phyloP scores from a whole-genome alignment of 768 basidiomycete genomes.

The Gyrodon lividus region DNA sequence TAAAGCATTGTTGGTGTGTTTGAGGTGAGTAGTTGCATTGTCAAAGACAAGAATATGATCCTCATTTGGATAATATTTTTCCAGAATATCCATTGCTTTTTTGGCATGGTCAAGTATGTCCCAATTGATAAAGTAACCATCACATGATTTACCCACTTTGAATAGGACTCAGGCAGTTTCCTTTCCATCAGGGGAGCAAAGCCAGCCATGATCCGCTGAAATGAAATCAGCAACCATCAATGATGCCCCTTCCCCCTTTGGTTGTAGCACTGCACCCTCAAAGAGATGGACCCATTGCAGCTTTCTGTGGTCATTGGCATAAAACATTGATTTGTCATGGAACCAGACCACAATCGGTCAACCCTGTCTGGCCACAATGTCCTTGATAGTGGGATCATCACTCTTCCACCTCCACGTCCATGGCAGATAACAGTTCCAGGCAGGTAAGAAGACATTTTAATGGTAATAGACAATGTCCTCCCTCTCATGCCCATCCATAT shows the following conservation, averaged over 20 bases:
- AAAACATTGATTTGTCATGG: constrained; percentile 43
- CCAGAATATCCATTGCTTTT: constrained; percentile 16
- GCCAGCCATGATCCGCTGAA: constrained; percentile 32
- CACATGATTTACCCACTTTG: background rate
- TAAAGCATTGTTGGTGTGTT: constrained; percentile 20
- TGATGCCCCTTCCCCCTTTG: constrained; percentile 36
- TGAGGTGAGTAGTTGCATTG: constrained; percentile 24
- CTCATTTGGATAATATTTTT: constrained; percentile 29
- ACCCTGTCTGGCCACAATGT: constrained; percentile 1
- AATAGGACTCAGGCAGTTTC: constrained; percentile 20
- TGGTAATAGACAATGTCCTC: constrained; percentile 31
- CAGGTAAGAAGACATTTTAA: constrained; percentile 23
- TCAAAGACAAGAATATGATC: constrained; percentile 28
- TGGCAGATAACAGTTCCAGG: background rate
- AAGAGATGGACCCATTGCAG: constrained; percentile 26
- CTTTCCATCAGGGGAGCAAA: constrained; percentile 22
- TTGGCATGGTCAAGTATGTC: background rate
- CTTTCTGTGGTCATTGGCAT: constrained; percentile 34
- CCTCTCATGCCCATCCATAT: constrained; percentile 34
- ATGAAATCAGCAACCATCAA: constrained; percentile 39
- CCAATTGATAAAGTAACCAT: background rate
- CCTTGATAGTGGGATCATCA: constrained; percentile 33
- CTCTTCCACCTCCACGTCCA: constrained; percentile 29
- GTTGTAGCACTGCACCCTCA: constrained; percentile 20
- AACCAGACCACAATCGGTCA: constrained; percentile 24